These are phyloP conservation scores for Actinomortierella wolfii DNA, from an alignment of 371 early-diverging fungal species.

Conservation along the genomic window DNA sequence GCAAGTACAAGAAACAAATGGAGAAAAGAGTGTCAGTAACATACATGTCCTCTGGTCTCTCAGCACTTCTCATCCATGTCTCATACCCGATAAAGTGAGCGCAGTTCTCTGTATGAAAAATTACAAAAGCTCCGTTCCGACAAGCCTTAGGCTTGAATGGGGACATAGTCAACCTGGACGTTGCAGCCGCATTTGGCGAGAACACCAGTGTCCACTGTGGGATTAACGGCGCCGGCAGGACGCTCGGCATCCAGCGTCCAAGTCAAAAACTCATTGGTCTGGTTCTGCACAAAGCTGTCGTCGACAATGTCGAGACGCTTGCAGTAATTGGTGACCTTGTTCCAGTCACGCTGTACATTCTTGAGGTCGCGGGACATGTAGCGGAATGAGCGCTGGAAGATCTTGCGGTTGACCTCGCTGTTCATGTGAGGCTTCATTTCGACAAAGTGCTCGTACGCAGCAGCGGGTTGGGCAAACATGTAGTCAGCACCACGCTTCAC, in stretches of 20 bases:
- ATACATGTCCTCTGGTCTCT: too few relatives aligned
- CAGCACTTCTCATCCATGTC: too few relatives aligned
- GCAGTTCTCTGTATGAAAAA: not conserved
- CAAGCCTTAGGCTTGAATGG: constrained; percentile 23
- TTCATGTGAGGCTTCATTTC: constrained; percentile 67
- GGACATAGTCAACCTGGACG: constrained; percentile 10
- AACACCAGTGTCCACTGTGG: constrained; percentile 56
- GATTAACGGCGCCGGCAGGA: constrained; percentile 45
- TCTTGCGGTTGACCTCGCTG: constrained; percentile 60
- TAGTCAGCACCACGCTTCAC: constrained; percentile 58
- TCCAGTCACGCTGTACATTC: constrained; percentile 73
- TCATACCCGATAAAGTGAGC: too few relatives aligned
- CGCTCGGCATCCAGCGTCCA: constrained; percentile 51
- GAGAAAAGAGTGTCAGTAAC: too few relatives aligned
- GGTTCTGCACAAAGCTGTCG: constrained; percentile 59
- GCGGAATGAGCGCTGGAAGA: constrained; percentile 66
- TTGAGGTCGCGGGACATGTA: constrained; percentile 64
- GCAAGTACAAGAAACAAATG: too few relatives aligned
- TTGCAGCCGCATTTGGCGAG: constrained; percentile 26
- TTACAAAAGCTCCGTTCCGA: not conserved
- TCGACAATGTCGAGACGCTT: constrained; percentile 64
- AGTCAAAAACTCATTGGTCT: constrained; percentile 62
- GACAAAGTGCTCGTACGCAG: constrained; percentile 57
- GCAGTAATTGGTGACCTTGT: constrained; percentile 70
- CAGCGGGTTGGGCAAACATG: constrained; percentile 58